Conservation (phyloP, 306 rosid genomes). For the Acacia confusa region DNA sequence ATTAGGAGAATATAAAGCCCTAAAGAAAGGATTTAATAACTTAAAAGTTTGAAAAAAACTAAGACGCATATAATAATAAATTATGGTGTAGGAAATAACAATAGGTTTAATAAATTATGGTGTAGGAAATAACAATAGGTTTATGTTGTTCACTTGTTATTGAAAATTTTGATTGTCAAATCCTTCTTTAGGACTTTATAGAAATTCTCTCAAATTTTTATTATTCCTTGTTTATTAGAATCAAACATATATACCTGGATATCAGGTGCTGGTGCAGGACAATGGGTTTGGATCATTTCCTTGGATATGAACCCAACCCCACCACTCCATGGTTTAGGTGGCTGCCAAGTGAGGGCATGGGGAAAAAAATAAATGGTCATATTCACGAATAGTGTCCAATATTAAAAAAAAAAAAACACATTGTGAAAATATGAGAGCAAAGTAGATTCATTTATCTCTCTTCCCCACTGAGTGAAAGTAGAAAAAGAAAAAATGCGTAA, state of each 20-base stretch:
- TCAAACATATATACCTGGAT: constrained; percentile 41
- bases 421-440: not conserved
- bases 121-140: too few relatives aligned
- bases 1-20: too few relatives aligned
- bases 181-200: too few relatives aligned
- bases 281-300: constrained; percentile 43
- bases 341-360: constrained; percentile 31
- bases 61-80: too few relatives aligned
- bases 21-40: too few relatives aligned
- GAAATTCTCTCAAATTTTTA: not conserved
- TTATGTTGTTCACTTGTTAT: too few relatives aligned
- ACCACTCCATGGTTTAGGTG: constrained; percentile 53
- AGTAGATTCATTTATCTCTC: not conserved
- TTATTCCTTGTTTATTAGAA: not conserved
- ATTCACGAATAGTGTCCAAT: not conserved
- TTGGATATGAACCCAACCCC: constrained; percentile 42
- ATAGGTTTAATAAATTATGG: too few relatives aligned
- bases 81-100: too few relatives aligned
- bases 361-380: not conserved
- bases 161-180: too few relatives aligned
- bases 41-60: too few relatives aligned
- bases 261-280: constrained; percentile 45
- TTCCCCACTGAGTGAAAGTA: not conserved
- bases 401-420: not conserved
- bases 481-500: not conserved